A percentile compares a stretch with the other conserved stretches of the same genome.
phyloP scores from a whole-genome alignment of 768 basidiomycete genomes.

The Kwoniella newhampshirensis region DNA sequence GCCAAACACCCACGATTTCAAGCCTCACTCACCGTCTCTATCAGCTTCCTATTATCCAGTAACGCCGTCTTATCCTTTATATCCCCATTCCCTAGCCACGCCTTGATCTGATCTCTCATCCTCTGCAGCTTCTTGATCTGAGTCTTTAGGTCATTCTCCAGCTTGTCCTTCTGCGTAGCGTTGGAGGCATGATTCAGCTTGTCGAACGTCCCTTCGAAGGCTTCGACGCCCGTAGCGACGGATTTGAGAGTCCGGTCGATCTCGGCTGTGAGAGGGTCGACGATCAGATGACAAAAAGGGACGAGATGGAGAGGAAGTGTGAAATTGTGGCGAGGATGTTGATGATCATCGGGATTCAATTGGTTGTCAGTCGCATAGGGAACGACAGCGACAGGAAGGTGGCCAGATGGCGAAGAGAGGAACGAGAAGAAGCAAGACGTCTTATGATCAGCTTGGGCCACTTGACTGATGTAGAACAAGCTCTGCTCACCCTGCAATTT shows the following conservation, averaged over 20 bases:
- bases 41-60: constrained; percentile 88
- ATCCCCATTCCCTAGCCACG: constrained; percentile 95
- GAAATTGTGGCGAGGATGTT: too few relatives aligned
- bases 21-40: constrained; percentile 75
- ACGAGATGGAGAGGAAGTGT: too few relatives aligned
- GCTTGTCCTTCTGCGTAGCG: constrained; percentile 97
- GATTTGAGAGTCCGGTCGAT: constrained; percentile 98
- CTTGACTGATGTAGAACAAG: neutral
- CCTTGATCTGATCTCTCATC: constrained; percentile 82
- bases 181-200: constrained; percentile 97
- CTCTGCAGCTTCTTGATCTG: constrained; percentile 96
- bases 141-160: constrained; percentile 90
- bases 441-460: neutral
- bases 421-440: constrained; percentile 4
- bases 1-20: neutral
- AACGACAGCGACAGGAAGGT: neutral
- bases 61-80: constrained; percentile 96
- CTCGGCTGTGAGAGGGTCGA: constrained; percentile 66
- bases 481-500: constrained; percentile 39
- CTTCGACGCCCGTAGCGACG: constrained; percentile 81
- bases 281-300: neutral
- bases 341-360: too few relatives aligned
- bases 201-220: constrained; percentile 73
- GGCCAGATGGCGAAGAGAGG: neutral
- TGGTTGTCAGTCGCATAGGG: too few relatives aligned